These are phyloP conservation scores for Cornus controversa DNA, from an alignment of 148 eudicot genomes.

Conservation along the genomic window DNA sequence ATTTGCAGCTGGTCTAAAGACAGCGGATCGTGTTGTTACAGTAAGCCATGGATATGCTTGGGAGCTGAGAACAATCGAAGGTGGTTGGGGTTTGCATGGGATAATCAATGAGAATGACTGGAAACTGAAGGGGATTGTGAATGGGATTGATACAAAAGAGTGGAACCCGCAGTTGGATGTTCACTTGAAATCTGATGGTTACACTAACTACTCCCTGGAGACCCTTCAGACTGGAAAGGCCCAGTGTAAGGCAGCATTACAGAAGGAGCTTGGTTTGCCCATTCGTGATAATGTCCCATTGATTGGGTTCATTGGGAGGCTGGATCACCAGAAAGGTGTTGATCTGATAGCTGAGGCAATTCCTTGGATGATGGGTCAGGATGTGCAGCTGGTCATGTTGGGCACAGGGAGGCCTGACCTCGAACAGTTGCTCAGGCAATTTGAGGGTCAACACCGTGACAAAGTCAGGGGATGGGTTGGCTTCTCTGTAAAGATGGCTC, in stretches of 20 bases:
- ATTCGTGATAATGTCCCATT: slow-evolving; percentile 64
- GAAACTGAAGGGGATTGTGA: slow-evolving; percentile 91
- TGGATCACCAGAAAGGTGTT: slow-evolving; percentile 86
- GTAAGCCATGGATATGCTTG: slow-evolving; percentile 96
- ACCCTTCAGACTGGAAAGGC: slow-evolving; percentile 68
- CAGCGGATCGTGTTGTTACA: slow-evolving; percentile 87
- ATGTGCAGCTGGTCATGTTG: slow-evolving; percentile 83
- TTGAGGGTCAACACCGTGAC: slow-evolving; percentile 60
- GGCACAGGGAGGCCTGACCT: slow-evolving; percentile 83
- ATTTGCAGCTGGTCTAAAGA: slow-evolving; percentile 85
- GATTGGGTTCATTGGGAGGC: slow-evolving; percentile 90
- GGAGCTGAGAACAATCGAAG: slow-evolving; percentile 90
- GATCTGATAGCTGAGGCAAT: slow-evolving; percentile 86
- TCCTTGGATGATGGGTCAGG: slow-evolving; percentile 89
- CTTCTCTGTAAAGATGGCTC: slow-evolving; percentile 83
- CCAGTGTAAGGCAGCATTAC: slow-evolving; percentile 85
- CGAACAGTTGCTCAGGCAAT: slow-evolving; percentile 73
- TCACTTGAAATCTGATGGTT: slow-evolving; percentile 75
- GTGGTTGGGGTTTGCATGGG: slow-evolving; percentile 91
- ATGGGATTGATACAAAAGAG: slow-evolving; percentile 80
- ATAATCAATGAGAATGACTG: slow-evolving; percentile 81
- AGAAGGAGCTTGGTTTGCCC: slow-evolving; percentile 82
- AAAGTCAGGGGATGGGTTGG: slow-evolving; percentile 88
- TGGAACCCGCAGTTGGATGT: slow-evolving; percentile 80
- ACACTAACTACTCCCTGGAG: slow-evolving; percentile 69